phyloP scores from a whole-genome alignment of 331 rosid species.

The Pyracantha coccinea region DNA sequence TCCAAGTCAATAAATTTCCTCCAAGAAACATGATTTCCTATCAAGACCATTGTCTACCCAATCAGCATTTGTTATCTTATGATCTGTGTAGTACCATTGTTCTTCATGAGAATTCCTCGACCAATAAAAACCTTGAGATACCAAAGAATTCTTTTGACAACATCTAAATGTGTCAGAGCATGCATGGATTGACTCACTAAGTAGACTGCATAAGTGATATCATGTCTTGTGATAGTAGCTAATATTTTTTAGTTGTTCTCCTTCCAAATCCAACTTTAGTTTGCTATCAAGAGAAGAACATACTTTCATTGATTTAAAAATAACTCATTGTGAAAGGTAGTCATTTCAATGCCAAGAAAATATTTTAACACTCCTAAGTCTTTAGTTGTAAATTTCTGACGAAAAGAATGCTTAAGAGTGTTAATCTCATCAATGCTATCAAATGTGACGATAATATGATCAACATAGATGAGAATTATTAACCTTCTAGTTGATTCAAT shows the following conservation, averaged over 20 bases:
- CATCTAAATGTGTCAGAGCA: background rate
- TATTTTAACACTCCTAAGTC: background rate
- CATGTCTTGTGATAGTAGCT: background rate
- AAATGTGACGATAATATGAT: background rate
- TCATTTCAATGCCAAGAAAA: background rate
- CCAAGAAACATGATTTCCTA: too few species aligned
- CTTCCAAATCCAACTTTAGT: background rate
- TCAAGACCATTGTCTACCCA: too few species aligned
- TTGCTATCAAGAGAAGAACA: background rate
- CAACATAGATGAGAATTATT: background rate
- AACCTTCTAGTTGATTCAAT: background rate
- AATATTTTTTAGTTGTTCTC: background rate
- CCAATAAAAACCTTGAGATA: background rate
- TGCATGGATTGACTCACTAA: background rate
- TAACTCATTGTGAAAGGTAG: background rate
- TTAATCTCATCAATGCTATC: background rate
- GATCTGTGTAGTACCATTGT: too few species aligned
- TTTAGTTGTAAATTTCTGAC: background rate
- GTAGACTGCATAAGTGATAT: background rate
- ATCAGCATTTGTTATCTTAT: too few species aligned
- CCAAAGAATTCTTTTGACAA: background rate
- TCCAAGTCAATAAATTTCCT: too few species aligned
- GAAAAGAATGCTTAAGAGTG: background rate
- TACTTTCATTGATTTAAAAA: background rate
- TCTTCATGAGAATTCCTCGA: too few species aligned